Conservation (phyloP, 2,329 filamentous ascomycete species). For the Sporothrix brunneoviolacea region DNA sequence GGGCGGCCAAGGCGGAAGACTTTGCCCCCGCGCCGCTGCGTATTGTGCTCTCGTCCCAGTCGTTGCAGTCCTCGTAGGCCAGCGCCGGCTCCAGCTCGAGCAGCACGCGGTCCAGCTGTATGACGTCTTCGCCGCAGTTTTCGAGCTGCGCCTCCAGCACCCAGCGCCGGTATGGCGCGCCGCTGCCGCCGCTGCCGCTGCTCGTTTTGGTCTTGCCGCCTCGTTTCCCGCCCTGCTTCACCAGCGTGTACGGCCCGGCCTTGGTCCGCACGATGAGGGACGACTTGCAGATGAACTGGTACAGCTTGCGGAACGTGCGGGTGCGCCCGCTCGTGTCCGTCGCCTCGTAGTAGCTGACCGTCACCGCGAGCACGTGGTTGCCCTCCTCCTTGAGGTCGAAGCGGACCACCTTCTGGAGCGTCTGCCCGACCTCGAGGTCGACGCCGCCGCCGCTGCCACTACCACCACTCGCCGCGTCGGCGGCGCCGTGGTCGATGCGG, state of each 20-base stretch:
- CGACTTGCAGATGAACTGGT: constrained; percentile 91
- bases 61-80: constrained; percentile 47
- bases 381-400: constrained; percentile 93
- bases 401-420: constrained; percentile 72
- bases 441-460: constrained; percentile 17
- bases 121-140: constrained; percentile 79
- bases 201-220: not conserved
- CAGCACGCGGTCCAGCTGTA: constrained; percentile 65
- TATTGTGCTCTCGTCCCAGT: not conserved
- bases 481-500: constrained; percentile 6
- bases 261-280: constrained; percentile 89
- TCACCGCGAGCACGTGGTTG: constrained; percentile 87
- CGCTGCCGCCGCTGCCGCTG: constrained; percentile 22
- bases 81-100: constrained; percentile 49
- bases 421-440: constrained; percentile 56
- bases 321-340: constrained; percentile 62
- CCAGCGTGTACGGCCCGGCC: constrained; percentile 51
- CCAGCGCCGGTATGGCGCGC: constrained; percentile 44
- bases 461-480: constrained; percentile 20
- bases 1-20: not conserved
- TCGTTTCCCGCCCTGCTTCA: constrained; percentile 22
- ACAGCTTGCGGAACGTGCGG: constrained; percentile 87
- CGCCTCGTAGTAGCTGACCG: constrained; percentile 88
- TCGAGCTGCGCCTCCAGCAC: constrained; percentile 91
- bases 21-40: constrained; percentile 13